Evolutionary conservation across 2,329 filamentous ascomycete species (phyloP), one percentile per base, ranked within the genome.

Genomic region (Fusarium anguioides): DNA sequence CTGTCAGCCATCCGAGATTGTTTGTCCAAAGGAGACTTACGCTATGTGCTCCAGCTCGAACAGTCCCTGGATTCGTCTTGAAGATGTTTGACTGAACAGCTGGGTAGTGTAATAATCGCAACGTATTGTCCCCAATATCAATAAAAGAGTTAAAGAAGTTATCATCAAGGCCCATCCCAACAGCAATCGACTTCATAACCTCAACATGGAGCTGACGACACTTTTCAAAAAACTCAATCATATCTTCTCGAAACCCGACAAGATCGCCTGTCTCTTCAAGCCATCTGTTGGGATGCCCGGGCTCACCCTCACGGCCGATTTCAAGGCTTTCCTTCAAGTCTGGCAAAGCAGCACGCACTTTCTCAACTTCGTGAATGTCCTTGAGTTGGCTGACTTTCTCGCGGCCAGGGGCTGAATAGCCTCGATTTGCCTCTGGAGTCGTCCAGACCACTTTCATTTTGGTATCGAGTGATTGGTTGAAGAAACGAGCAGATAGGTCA

Each of bases 141-240:
- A 93, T 89, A 74, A 86, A 96, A 6, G 76, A 72, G 71, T 97
- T 93, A 72, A 97, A 97, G 83, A 90, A 96, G 6, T 72, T 73
- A 72, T 89, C 85, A 0, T 89, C 85, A 17, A 96, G 81, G 0
- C 86, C 89, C 87, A 97, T 88, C 0, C 91, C 93, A n/a, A 95
- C 80, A 1, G 92, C 93, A 64, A 97, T 92, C 10, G 93, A 92
- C 6, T 90, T 83, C 93, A 97, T 96, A 20, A 97, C 86, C 66
- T 94, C 83, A 26, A 87, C 82, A 77, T 97, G 91, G 54, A 97
- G 77, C 15, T 80, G 76, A 76, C 93, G 92, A 78, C 93, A 96
- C 61, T 84, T 83, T n/a, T 84, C 83, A 69, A 91, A 91, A 78
- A 97, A 97, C 5, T 78, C 78, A 46, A 89, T 76, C 93, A 97